phyloP scores from a whole-genome alignment of 257 asterid genomes.

The Lycium barbarum region DNA sequence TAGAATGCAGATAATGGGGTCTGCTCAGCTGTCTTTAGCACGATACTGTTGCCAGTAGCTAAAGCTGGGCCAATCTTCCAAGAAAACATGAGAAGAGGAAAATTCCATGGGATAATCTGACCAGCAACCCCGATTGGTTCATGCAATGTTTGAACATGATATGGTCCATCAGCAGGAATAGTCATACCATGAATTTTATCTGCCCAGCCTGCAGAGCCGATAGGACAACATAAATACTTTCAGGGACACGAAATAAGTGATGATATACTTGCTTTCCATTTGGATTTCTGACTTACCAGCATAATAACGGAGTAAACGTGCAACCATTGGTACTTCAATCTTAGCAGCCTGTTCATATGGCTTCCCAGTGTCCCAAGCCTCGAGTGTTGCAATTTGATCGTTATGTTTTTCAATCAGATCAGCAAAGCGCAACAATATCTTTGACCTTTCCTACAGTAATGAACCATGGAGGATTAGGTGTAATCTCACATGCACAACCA shows the following conservation, averaged over 20 bases:
- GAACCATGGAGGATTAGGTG: not conserved
- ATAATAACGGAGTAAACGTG: constrained; percentile 75
- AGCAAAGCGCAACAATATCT: constrained; percentile 74
- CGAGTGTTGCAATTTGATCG: constrained; percentile 88
- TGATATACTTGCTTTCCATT: not conserved
- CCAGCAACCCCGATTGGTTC: constrained; percentile 99
- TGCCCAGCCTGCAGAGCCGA: constrained; percentile 78
- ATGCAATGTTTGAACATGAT: constrained; percentile 91
- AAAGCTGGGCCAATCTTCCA: constrained; percentile 98
- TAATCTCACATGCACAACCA: not conserved
- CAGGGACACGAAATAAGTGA: not conserved
- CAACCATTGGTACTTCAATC: constrained; percentile 81
- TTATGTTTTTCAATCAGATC: constrained; percentile 92
- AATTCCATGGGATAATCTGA: constrained; percentile 98
- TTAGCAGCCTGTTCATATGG: constrained; percentile 75
- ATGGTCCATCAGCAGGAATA: constrained; percentile 85
- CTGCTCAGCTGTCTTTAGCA: constrained; percentile 96
- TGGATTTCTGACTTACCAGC: constrained; percentile 62
- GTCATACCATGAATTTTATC: constrained; percentile 97
- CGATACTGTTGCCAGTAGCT: constrained; percentile 84
- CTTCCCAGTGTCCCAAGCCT: constrained; percentile 94
- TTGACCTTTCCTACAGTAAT: constrained; percentile 76
- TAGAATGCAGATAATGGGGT: constrained; percentile 92
- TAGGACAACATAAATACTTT: not conserved
- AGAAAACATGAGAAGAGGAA: constrained; percentile 86